Base-by-base conservation (phyloP, 75 land plant genomes). In the Selaginella moellendorffii region DNA sequence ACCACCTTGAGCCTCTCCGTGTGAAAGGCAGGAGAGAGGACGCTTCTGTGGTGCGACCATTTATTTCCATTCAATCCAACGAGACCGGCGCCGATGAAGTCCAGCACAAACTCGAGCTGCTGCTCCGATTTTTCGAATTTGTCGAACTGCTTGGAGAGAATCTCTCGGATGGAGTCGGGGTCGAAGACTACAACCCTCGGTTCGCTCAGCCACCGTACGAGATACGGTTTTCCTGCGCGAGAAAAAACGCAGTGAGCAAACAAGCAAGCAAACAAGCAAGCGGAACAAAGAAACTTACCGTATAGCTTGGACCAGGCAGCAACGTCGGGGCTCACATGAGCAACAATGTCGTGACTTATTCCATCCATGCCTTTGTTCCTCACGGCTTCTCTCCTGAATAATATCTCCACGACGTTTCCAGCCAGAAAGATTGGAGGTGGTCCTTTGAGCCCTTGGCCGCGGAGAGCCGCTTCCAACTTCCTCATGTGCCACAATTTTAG, bases 1-100 rank as follows among this genome's bases (percentile, higher is more conserved):
- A 29, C 14, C 18, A 56, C 59, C 59, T 56, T 56, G 59, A 56
- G 59, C 19, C n/a, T 56, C n/a, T 56, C 59, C 9, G 59, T 5
- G 24, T 19, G 59, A 21, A 56, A 56, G 19, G 21, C 59, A 56
- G 59, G 59, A 56, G 59, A 56, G 19, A 56, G 25, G 21, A 56
- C 24, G 9, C 59, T 19, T 19, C 59, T 56, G 19, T 24, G 19
- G 25, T 56, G 59, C 8, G 21, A 19, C 59, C 59, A 56, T 21
- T 56, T n/a, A 2, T 56, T n/a, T 9, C 59, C 59, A 21, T 56
- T 24, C 9, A 25, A 2, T 56, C 23, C 21, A 21, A 56, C n/a
- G 5, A 56, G 59, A 9, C 59, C 59, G 2, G 8, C n/a, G 5
- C 59, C 59, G n/a, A 25, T 5, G 24, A 56, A 25, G 24, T 56